Evolutionary conservation across 352 stramenopile species (phyloP).

Genomic region (Pythium aphanidermatum): DNA sequence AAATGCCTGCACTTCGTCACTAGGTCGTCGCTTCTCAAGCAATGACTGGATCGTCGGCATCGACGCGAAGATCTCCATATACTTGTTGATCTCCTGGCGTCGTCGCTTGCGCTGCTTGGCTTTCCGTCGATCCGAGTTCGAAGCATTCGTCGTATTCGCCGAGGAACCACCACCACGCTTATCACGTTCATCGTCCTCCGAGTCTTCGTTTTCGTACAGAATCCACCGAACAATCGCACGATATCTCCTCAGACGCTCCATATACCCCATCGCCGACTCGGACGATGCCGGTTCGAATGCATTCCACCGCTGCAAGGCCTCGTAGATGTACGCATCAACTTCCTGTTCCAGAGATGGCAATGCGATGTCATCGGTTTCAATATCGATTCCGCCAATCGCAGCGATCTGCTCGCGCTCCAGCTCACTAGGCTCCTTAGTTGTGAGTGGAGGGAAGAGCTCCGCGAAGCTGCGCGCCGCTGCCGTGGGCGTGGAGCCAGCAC

Average conservation of each 20-base stretch:
- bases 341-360: conserved; percentile 48
- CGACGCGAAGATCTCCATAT: conserved; percentile 26
- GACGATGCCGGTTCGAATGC: conserved; percentile 32
- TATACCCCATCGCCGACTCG: conserved; percentile 47
- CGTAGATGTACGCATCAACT: conserved; percentile 49
- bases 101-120: conserved; percentile 17
- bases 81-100: conserved; percentile 22
- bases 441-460: conserved; percentile 52
- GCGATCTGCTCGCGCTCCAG: not conserved
- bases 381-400: conserved; percentile 30
- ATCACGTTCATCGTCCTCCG: conserved; percentile 14
- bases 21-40: conserved; percentile 35
- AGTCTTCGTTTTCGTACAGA: conserved; percentile 33
- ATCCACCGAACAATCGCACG: conserved; percentile 43
- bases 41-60: conserved; percentile 37
- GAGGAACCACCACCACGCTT: not conserved
- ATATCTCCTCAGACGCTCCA: conserved; percentile 53
- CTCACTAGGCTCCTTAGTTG: conserved; percentile 3
- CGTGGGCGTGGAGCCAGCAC: not conserved
- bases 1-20: conserved; percentile 40
- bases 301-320: conserved; percentile 60
- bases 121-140: conserved; percentile 6
- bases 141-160: conserved; percentile 8
- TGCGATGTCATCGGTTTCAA: conserved; percentile 39
- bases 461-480: conserved; percentile 11